These are phyloP conservation scores for Yamadazyma friedrichii DNA, from an alignment of 1,139 yeast genomes.

Conservation along the genomic window DNA sequence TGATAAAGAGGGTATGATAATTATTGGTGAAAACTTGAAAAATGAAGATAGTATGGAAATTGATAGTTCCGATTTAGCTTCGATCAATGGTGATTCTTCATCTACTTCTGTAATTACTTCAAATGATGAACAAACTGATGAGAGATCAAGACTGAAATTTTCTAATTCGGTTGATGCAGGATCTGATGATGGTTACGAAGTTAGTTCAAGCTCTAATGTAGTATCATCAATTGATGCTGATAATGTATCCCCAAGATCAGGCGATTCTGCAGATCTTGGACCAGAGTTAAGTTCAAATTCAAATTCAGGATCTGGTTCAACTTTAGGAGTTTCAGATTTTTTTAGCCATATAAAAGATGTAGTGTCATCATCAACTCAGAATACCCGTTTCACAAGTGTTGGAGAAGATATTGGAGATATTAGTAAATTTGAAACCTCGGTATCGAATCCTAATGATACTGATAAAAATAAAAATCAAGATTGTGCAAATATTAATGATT, in stretches of 20 bases:
- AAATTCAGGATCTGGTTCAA: neutral
- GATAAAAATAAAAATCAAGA: too few relatives aligned
- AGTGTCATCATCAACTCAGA: too few relatives aligned
- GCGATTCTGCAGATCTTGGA: neutral
- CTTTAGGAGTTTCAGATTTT: conserved; percentile 1
- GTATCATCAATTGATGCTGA: neutral
- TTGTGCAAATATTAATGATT: conserved; percentile 14
- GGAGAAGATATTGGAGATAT: conserved; percentile 1
- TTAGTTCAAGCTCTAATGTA: neutral
- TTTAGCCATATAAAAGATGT: neutral
- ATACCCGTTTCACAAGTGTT: conserved; percentile 8
- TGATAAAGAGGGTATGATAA: neutral
- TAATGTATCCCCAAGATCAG: neutral
- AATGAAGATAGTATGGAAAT: conserved; percentile 12
- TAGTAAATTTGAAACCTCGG: too few relatives aligned
- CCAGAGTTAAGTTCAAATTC: neutral
- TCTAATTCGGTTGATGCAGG: conserved; percentile 11
- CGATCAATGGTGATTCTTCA: conserved; percentile 13
- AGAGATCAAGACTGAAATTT: conserved; percentile 10
- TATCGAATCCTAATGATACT: too few relatives aligned
- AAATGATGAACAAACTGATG: conserved; percentile 16
- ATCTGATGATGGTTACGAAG: conserved; percentile 5
- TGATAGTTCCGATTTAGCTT: conserved; percentile 14
- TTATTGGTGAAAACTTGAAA: neutral
- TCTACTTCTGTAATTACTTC: conserved; percentile 15